These are phyloP conservation scores for Boletus sp. DNA, from an alignment of 768 basidiomycete species.

Conservation along the genomic window DNA sequence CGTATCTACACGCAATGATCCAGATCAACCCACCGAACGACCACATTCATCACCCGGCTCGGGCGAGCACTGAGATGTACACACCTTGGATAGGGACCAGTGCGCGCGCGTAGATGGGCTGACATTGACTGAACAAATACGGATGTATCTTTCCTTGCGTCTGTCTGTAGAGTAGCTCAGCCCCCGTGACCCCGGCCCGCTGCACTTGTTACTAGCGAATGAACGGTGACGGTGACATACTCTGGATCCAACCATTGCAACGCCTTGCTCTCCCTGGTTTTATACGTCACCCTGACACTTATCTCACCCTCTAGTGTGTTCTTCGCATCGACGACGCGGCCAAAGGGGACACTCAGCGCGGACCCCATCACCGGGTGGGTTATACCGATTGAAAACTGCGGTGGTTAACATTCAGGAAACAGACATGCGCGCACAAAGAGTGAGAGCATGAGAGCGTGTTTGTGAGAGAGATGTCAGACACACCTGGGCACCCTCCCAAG, in stretches of 20 bases:
- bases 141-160: conserved; percentile 85
- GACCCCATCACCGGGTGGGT: conserved; percentile 74
- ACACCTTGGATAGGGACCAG: conserved; percentile 75
- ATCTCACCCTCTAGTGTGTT: conserved; percentile 28
- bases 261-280: conserved; percentile 73
- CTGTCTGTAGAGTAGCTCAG: conserved; percentile 46
- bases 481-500: conserved; percentile 45
- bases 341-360: conserved; percentile 59
- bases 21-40: not conserved
- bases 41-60: not conserved
- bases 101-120: conserved; percentile 85
- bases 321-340: conserved; percentile 33
- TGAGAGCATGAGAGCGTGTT: not conserved
- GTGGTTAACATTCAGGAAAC: not conserved
- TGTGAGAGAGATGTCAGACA: conserved; percentile 18
- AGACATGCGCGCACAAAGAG: not conserved
- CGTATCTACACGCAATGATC: conserved; percentile 49
- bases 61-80: not conserved
- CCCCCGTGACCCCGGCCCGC: not conserved
- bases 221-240: conserved; percentile 35
- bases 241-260: conserved; percentile 85
- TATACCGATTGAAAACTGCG: conserved; percentile 50
- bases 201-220: not conserved
- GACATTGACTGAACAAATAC: conserved; percentile 92
- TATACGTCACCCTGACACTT: conserved; percentile 57